Base-by-base conservation (phyloP, 129 eudicot species). In the Flaveria brownii region DNA sequence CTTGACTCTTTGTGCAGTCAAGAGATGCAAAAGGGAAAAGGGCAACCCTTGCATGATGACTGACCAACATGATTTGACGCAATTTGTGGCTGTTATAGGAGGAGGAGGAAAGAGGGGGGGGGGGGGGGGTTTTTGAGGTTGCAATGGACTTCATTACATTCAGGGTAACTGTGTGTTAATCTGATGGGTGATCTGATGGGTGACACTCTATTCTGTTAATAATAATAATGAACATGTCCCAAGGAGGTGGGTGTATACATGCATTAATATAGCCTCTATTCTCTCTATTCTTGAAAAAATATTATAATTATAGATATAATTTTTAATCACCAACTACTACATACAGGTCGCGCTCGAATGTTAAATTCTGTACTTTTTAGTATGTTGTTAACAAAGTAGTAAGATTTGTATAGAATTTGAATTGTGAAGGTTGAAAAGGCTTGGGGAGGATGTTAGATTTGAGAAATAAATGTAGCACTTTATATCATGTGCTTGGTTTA, bases 11-110 rank as follows among this genome's bases (percentile, higher is more conserved):
- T 73, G 15, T 81, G 75, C 91, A 91, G 97, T 91, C 93, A 36
- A 86, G 91, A 79, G 97, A 86, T 69, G 85, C 89, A 6, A 91
- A 91, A 73, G 97, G 97, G 63, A 91, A 91, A 86, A 81, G 91
- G 82, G 91, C 91, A 73, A 88, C 97, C 43, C 85, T 91, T 50
- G 97, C 97, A 49, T 90, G 72, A 88, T 66, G 78, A 59, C 6
- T 76, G 57, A 33, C 15, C 63, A 64, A 17, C 28, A 74, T 28
- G 12, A 3, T 14, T 20, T 18, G n/a, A 17, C 22, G 50, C 60
- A 62, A 61, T 23, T 46, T 9, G 28, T 5, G 78, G 60, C 28
- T 33, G 23, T 41, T 75, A 26, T 46, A 45, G 45, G 23, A 7
- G 11, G 2, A 28, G 33, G 26, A 25, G 22, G 22, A 20, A 26